Evolutionary conservation across 352 stramenopile genomes (phyloP), one percentile per base, ranked within the genome.

Genomic region (Phytophthora rubi): DNA sequence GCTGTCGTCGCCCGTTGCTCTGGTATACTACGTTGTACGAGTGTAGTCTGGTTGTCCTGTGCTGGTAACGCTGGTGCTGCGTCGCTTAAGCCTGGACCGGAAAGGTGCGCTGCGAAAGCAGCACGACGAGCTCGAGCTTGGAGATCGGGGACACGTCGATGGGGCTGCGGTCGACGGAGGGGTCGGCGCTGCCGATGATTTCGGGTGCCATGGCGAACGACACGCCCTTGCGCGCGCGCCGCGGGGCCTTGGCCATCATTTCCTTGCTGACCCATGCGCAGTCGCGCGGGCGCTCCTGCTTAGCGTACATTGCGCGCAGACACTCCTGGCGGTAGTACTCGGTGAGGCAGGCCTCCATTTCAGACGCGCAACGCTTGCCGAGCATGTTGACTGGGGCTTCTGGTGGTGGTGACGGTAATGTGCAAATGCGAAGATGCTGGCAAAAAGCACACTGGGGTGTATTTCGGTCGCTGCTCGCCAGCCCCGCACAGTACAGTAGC

Each of bases 271-370:
- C 76, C 69, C 79, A 86, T 7, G 79, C 62, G 63, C 78, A 86
- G 42, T 84, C 65, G 49, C 73, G 70, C 53, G 71, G 74, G 15
- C 74, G 71, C 45, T 82, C 66, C 58, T 88, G 79, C 73, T 87
- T 88, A 65, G 79, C 81, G 77, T 94, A 92, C 60, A 94, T 76
- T 49, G 86, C 76, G 56, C 84, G 84, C 51, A 94, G 80, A 54
- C 86, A 94, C 68, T 92, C 86, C 58, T 91, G 84, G 62, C 86
- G 84, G 75, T 94, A 94, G 77, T 88, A 94, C 75, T 94, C 86
- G 35, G 86, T 94, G 57, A 94, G 69, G 73, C 79, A 83, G 47
- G 81, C 81, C 75, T 93, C 86, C 71, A 89, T 89, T 62, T 94
- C 77, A 42, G 77, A 79, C 48, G 81, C 79, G 77, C 72, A 83